These are phyloP conservation scores for Yarrowia bubula DNA, from an alignment of 805 yeast species.

Conservation along the genomic window DNA sequence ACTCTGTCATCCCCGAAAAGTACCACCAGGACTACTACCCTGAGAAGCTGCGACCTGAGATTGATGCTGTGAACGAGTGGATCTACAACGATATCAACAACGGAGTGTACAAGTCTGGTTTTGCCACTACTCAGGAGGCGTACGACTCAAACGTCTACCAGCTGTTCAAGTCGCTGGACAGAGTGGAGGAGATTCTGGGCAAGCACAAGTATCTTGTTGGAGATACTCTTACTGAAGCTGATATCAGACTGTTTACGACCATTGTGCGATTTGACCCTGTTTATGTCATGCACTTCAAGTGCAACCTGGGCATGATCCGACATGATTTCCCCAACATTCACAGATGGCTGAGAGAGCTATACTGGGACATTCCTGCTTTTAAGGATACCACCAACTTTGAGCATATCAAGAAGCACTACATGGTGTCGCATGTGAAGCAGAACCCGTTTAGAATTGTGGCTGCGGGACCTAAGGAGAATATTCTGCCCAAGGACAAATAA, in stretches of 20 bases:
- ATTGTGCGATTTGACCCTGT: constrained; percentile 89
- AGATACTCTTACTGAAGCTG: constrained; percentile 79
- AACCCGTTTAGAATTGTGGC: constrained; percentile 87
- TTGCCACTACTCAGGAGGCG: constrained; percentile 78
- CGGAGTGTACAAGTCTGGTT: constrained; percentile 92
- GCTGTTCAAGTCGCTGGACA: constrained; percentile 66
- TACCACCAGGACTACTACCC: constrained; percentile 64
- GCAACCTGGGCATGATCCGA: constrained; percentile 80
- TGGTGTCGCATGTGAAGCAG: constrained; percentile 74
- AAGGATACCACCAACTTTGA: constrained; percentile 78
- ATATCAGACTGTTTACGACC: constrained; percentile 81
- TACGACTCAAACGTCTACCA: constrained; percentile 66
- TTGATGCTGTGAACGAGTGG: constrained; percentile 79
- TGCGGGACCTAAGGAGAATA: constrained; percentile 80
- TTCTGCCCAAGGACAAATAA: constrained; percentile 47
- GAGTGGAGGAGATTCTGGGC: constrained; percentile 60
- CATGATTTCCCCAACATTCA: constrained; percentile 73
- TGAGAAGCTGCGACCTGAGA: constrained; percentile 47
- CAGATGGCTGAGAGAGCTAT: constrained; percentile 76
- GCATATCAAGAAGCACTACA: constrained; percentile 89
- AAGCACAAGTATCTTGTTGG: constrained; percentile 54
- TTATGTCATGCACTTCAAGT: constrained; percentile 92
- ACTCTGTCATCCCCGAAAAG: constrained; percentile 45
- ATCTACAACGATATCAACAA: constrained; percentile 82
- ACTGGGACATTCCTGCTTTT: constrained; percentile 76